Evolutionary conservation across 2,329 filamentous ascomycete species (phyloP), one percentile per base, ranked within the genome.

Genomic region (Scedosporium minutisporum): DNA sequence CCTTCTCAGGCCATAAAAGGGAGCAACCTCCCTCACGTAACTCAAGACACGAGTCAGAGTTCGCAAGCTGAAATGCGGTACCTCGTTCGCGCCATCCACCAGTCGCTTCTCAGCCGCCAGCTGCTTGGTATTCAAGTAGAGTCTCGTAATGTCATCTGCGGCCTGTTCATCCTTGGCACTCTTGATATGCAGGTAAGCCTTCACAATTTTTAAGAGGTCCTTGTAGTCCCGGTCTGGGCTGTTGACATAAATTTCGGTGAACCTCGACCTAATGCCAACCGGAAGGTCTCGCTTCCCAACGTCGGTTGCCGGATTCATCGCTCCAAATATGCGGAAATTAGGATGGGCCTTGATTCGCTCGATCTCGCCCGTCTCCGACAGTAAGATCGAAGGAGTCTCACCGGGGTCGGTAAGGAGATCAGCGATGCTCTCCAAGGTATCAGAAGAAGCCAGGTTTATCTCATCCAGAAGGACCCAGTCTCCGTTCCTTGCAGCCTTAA

Each of bases 221-320:
- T 95, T 91, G 63, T 91, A 76, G 65, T 96, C 90, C 64, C 82
- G 86, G 71, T 99, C 95, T 0, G 95, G 93, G 67, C 91, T 95
- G 62, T 91, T 86, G 25, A 99, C 92, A 71, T 96, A 99, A 23
- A 99, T 81, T 73, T 99, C 95, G 0, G 95, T 97, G 71, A 99
- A 99, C 58, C 93, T 85, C 7, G 93, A 96, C 62, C 93, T 83
- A 53, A 97, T 85, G 1, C 93, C 93, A 62, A 90, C 86, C 0
- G 93, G 92, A 16, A 99, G 78, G 73, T 99, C 95, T 63, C 93
- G 88, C 76, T 99, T 99, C 65, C 96, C 95, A 63, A 97, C 87
- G 77, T 99, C 95, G 3, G 95, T 99, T 4, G 95, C 95, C 33
- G 95, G 95, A 70, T 99, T 99, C 95, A 99, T 99, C 29, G 96